Percentiles rank a stretch among this genome's conserved stretches.
phyloP scores from a whole-genome alignment of 228 moss, liverwort and hornwort genomes.

The Sphagnum fallax region DNA sequence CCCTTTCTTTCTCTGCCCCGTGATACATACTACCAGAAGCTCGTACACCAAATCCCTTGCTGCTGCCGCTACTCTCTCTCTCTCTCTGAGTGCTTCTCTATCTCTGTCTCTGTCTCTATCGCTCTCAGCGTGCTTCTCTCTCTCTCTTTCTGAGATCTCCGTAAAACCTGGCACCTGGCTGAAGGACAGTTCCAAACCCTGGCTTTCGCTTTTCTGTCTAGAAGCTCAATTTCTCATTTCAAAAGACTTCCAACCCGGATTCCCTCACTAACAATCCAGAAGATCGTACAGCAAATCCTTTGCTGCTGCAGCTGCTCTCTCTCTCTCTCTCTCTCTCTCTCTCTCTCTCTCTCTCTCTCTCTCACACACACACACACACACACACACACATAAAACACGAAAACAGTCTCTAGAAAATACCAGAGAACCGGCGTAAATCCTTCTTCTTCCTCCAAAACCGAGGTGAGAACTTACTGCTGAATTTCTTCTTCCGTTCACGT shows the following conservation, averaged over 20 bases:
- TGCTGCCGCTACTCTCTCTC: too few relatives aligned
- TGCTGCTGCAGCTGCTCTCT: too few relatives aligned
- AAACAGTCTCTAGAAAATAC: too few relatives aligned
- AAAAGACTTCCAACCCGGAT: neutral
- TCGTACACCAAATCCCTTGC: too few relatives aligned
- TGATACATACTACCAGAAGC: too few relatives aligned
- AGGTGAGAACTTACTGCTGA: neutral
- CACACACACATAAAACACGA: too few relatives aligned
- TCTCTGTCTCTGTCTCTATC: neutral
- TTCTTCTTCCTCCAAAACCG: slow-evolving; percentile 2
- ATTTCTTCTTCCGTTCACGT: neutral
- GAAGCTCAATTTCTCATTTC: neutral
- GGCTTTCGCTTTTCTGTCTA: neutral
- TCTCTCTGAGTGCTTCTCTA: too few relatives aligned
- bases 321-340: too few relatives aligned
- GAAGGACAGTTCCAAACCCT: too few relatives aligned
- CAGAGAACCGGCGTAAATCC: neutral
- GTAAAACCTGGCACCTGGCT: neutral
- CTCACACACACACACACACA: neutral
- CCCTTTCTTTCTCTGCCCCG: too few relatives aligned
- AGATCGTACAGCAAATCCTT: too few relatives aligned
- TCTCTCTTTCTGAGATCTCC: neutral
- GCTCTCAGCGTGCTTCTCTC: neutral
- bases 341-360: neutral
- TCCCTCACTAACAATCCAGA: too few relatives aligned